A percentile compares a stretch with the other conserved stretches of the same genome.
These are phyloP conservation scores for Xylaria sp. DNA, from an alignment of 2,329 filamentous ascomycete species.

Conservation along the genomic window DNA sequence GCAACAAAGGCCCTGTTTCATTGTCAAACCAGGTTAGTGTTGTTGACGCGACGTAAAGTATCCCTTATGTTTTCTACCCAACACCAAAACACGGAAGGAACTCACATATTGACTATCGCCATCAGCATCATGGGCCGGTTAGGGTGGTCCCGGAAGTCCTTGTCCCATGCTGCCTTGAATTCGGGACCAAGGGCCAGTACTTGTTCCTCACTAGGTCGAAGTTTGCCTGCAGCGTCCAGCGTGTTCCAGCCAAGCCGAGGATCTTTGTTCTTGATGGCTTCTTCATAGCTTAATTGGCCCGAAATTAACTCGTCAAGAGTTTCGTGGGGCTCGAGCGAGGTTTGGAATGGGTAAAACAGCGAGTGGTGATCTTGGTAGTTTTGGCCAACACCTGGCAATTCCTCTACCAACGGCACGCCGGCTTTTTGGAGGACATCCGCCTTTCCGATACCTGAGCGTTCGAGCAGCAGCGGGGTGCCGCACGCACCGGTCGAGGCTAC, in stretches of 20 bases:
- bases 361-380: conserved; percentile 50
- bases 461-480: conserved; percentile 51
- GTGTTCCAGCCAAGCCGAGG: conserved; percentile 48
- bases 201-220: conserved; percentile 46
- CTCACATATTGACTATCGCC: conserved; percentile 35
- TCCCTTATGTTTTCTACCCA: background rate
- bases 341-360: conserved; percentile 45
- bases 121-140: conserved; percentile 43
- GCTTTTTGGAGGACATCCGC: conserved; percentile 38
- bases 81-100: background rate
- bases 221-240: conserved; percentile 46
- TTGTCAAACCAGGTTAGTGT: background rate
- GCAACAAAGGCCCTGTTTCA: conserved; percentile 6
- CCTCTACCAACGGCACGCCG: conserved; percentile 44
- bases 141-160: conserved; percentile 38
- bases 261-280: conserved; percentile 24
- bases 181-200: conserved; percentile 44
- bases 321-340: conserved; percentile 42
- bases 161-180: conserved; percentile 46
- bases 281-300: conserved; percentile 23
- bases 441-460: conserved; percentile 58
- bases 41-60: background rate
- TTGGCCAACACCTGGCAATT: conserved; percentile 48
- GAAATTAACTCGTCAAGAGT: conserved; percentile 35
- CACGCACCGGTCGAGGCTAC: conserved; percentile 44